phyloP scores from a whole-genome alignment of 176 grass and related monocot genomes.

The Oryza brachyantha region DNA sequence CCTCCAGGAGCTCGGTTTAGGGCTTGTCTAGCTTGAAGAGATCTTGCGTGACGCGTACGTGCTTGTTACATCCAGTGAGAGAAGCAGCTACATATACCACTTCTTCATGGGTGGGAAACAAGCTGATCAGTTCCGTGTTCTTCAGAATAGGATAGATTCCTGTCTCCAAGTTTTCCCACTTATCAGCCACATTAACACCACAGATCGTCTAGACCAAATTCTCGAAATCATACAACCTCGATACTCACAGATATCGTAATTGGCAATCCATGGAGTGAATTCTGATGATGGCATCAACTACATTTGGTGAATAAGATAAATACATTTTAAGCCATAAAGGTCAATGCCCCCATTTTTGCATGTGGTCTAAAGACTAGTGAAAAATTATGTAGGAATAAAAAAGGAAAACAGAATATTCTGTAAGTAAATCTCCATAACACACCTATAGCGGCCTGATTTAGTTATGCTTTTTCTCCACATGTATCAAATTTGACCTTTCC shows the following conservation, averaged over 20 bases:
- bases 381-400: too few species aligned
- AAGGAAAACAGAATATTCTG: too few species aligned
- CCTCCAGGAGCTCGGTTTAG: too few species aligned
- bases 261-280: background rate
- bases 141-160: constrained; percentile 50
- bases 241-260: background rate
- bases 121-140: constrained; percentile 43
- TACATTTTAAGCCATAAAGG: too few species aligned
- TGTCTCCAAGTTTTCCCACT: constrained; percentile 63
- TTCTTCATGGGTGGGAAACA: constrained; percentile 47
- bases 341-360: too few species aligned
- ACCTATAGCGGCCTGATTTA: too few species aligned
- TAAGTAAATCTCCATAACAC: too few species aligned
- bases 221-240: constrained; percentile 11
- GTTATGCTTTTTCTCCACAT: too few species aligned
- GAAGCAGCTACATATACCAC: constrained; percentile 49
- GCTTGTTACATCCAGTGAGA: constrained; percentile 44
- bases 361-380: too few species aligned
- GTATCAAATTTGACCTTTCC: too few species aligned
- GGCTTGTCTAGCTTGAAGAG: too few species aligned
- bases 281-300: background rate
- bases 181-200: constrained; percentile 56
- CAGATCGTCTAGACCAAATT: constrained; percentile 25
- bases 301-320: background rate
- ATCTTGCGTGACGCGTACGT: constrained; percentile 24